Evolutionary conservation across 345 rosid genomes (phyloP), one percentile per base, ranked within the genome.

Genomic region (Fremontodendron californicum): DNA sequence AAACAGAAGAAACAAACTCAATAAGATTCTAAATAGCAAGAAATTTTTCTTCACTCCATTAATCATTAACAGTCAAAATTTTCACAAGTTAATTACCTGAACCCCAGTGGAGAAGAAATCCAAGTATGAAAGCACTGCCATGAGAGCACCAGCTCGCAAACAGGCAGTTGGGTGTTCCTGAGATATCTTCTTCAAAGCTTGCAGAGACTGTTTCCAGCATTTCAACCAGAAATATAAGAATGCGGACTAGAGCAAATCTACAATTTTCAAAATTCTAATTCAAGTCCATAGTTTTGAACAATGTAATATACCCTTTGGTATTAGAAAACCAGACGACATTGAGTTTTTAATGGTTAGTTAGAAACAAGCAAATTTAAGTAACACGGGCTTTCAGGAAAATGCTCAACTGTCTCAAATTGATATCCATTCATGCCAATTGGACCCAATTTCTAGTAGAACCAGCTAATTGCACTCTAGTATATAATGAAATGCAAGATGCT

Each of bases 41-140:
- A 58, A 10, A 55, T 5, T 13, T 23, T 33, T 43, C 33, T 54
- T 13, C 54, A 40, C 63, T 57, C 63, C 63, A 60, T 9, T 49
- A 5, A 23, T 18, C 19, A 69, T 33, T 39, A 60, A 65, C 8
- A 46, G 18, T 2, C 62, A 18, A 78, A 72, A 57, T 18, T 10
- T 65, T 13, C 12, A 57, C 23, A 21, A 77, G 48, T 68, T 40
- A 74, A 51, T 55, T 74, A 96, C 99, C 98, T 94, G 99, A 49
- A 96, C 99, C 79, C 99, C 99, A 19, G 99, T 96, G 73, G 99
- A 90, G 85, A 96, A 96, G 84, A 96, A 96, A 92, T 96, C 99
- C 81, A 96, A 87, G 81, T 94, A 96, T 5, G 98, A 92, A 82
- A 96, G 98, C 82, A 96, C 99, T 0, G 99, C 99, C 99, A 96